phyloP scores from a whole-genome alignment of 2,329 filamentous ascomycete species.

The Talaromyces rugulosus region DNA sequence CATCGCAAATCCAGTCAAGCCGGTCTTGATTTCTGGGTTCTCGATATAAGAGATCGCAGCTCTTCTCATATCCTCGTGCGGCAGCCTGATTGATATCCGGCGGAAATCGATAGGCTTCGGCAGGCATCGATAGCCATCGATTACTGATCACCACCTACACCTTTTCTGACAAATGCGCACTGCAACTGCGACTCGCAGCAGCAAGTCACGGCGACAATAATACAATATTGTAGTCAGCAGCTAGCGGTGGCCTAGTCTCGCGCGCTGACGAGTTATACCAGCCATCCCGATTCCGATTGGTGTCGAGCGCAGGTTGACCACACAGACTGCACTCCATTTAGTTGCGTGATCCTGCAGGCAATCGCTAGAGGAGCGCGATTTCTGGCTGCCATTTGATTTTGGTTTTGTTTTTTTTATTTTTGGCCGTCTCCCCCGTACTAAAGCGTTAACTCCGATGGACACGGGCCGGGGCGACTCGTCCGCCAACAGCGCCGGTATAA shows the following conservation, averaged over 20 bases:
- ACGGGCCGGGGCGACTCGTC: conserved; percentile 6
- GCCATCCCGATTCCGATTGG: background rate
- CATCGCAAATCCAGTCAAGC: background rate
- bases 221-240: background rate
- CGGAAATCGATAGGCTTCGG: background rate
- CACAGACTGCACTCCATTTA: background rate
- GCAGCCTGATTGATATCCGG: background rate
- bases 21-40: background rate
- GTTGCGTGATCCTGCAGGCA: background rate
- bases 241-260: background rate
- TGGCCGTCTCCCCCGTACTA: background rate
- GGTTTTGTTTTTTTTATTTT: background rate
- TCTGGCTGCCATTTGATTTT: background rate
- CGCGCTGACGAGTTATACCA: background rate
- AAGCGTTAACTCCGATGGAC: background rate
- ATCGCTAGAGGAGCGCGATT: background rate
- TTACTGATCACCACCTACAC: background rate
- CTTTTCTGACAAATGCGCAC: background rate
- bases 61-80: background rate
- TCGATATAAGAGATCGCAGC: background rate
- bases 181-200: background rate
- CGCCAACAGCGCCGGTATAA: conserved; percentile 1
- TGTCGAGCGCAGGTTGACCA: background rate
- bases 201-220: background rate
- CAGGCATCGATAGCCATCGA: background rate